Percentiles rank a stretch among this genome's conserved stretches.
phyloP scores from a whole-genome alignment of 495 filamentous ascomycete species.

The Penicillium daleae region DNA sequence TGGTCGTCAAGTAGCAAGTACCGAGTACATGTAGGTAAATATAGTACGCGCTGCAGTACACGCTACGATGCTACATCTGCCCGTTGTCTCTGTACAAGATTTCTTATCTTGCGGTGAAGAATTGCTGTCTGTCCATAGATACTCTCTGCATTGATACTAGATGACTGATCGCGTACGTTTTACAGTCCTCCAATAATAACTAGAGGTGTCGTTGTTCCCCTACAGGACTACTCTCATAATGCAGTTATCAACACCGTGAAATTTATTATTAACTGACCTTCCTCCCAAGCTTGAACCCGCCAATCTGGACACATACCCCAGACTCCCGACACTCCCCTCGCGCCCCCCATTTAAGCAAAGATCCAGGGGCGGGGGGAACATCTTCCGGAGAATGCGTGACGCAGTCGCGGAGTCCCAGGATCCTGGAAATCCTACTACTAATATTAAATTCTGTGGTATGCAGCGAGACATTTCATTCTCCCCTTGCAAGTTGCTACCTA shows the following conservation, averaged over 20 bases:
- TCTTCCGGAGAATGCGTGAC: not conserved
- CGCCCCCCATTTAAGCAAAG: too few species aligned
- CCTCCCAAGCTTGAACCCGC: not conserved
- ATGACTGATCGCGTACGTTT: not conserved
- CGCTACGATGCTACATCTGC: not conserved
- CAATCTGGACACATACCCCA: not conserved
- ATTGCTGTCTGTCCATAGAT: not conserved
- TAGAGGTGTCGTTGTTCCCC: too few species aligned
- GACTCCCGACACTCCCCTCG: not conserved
- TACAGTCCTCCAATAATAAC: too few species aligned
- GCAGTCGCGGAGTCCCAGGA: not conserved
- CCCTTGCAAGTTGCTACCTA: too few species aligned
- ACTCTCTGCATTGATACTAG: not conserved
- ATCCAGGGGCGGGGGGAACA: not conserved
- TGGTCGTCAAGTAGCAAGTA: too few species aligned
- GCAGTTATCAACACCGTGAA: not conserved
- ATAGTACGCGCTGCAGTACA: too few species aligned
- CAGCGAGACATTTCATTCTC: not conserved
- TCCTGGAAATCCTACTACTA: not conserved
- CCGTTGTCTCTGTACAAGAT: not conserved
- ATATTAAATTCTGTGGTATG: not conserved
- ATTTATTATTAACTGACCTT: not conserved
- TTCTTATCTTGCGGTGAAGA: conserved; percentile 2
- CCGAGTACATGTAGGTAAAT: not conserved
- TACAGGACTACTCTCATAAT: not conserved